Base-by-base conservation (phyloP, 257 asterid genomes). In the Gynochthodes officinalis region DNA sequence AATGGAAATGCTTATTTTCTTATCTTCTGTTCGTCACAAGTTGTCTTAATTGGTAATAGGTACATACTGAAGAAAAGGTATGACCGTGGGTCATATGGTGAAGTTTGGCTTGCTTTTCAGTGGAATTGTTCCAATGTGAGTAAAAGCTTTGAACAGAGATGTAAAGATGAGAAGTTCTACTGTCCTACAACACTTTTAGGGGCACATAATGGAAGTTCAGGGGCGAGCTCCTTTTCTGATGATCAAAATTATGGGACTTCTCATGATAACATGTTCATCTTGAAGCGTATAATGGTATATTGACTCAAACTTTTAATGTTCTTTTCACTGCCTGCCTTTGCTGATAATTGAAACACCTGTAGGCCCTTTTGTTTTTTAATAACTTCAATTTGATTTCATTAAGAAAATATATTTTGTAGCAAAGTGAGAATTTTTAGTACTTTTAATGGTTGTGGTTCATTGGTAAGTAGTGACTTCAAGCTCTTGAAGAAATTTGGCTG, bases 31-130 rank as follows among this genome's bases (percentile, higher is more conserved):
- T 7, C 42, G 2, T 19, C 19, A 63, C 30, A 49, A 53, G 44
- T 32, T 68, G 63, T 68, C 50, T 49, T 58, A 19, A 12, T 21
- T 54, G 49, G 49, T 23, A 25, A 50, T 76, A 94, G 99, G 84
- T 94, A 94, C 89, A 90, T 91, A 78, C 75, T 94, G 44, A 94
- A 94, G 86, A 94, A 91, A 84, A 88, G 93, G 87, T 94, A 89
- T 87, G 97, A 80, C 69, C 98, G 96, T 69, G 99, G 99, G 79
- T 91, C 98, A 37, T 94, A 78, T 82, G 99, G 99, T 71, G 99
- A 94, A 87, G 99, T 95, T 83, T 95, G 99, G 99, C 89, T 95
- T 72, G 99, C 99, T 80, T 90, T 95, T 82, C 82, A 84, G 64
- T 95, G 97, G 99, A 88, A 95, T 63, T 89, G 96, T 78, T 91